These are phyloP conservation scores for Auricularia sp. DNA, from an alignment of 768 basidiomycete species.

Conservation along the genomic window DNA sequence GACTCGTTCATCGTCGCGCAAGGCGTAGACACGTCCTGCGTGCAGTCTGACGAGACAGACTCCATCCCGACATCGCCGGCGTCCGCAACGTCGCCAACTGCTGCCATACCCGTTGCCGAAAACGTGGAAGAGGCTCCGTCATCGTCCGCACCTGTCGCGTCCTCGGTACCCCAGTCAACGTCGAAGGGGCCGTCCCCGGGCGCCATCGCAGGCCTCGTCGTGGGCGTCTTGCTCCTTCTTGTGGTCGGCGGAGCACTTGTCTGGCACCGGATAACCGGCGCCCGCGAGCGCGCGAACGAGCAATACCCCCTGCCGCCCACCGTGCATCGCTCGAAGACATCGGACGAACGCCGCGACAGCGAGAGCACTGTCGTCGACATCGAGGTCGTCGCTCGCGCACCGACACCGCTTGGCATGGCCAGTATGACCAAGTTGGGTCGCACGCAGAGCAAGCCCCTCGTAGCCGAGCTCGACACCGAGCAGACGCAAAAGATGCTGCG, in stretches of 20 bases:
- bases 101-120: background rate
- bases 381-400: background rate
- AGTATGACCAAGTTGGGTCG: background rate
- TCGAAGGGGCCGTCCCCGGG: too few species aligned
- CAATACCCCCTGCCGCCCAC: background rate
- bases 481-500: constrained; percentile 1
- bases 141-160: background rate
- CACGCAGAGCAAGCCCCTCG: background rate
- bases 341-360: background rate
- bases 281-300: background rate
- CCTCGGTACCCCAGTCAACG: background rate
- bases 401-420: background rate
- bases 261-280: background rate
- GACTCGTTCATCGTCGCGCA: background rate
- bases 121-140: background rate
- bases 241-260: background rate
- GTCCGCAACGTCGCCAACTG: background rate
- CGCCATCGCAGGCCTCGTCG: background rate
- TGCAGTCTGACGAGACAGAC: background rate
- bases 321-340: background rate
- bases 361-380: background rate
- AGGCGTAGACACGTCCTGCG: background rate
- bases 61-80: background rate
- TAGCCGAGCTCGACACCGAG: background rate
- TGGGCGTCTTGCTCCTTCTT: background rate